A percentile compares a stretch with the other conserved stretches of the same genome.
Evolutionary conservation across 148 eudicot species (phyloP).

Genomic region (Silene conica): DNA sequence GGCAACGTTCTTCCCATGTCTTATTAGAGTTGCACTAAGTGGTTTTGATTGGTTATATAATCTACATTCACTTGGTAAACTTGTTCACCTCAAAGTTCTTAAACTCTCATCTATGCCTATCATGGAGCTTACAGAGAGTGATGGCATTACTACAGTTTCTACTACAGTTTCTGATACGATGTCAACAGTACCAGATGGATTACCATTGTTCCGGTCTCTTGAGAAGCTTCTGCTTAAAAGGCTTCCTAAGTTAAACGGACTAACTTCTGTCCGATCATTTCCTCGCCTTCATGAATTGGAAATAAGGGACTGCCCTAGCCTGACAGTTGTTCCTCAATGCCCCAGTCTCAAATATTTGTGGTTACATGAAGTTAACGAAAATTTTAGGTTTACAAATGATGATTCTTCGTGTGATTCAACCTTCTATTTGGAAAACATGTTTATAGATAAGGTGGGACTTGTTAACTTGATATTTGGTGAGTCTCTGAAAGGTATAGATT

Average conservation of each 20-base stretch:
- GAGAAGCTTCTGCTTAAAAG: background rate
- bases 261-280: background rate
- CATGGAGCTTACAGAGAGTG: slow-evolving; percentile 10
- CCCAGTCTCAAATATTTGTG: background rate
- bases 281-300: background rate
- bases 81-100: slow-evolving; percentile 12
- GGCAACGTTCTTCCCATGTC: background rate
- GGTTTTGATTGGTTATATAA: background rate
- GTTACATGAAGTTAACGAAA: background rate
- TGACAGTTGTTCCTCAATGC: slow-evolving; percentile 13
- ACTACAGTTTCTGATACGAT: background rate
- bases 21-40: background rate
- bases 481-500: background rate
- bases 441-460: background rate
- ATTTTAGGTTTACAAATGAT: background rate
- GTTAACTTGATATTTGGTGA: slow-evolving; percentile 4
- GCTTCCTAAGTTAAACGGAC: slow-evolving; percentile 17
- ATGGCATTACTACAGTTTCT: background rate
- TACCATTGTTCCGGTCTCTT: slow-evolving; percentile 9
- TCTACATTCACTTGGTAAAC: slow-evolving; percentile 5
- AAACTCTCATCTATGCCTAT: background rate
- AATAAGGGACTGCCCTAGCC: background rate
- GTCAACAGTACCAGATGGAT: background rate
- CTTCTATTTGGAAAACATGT: background rate
- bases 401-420: background rate